Evolutionary conservation across 495 filamentous ascomycete genomes (phyloP).

Genomic region (Filosporella fistucella): DNA sequence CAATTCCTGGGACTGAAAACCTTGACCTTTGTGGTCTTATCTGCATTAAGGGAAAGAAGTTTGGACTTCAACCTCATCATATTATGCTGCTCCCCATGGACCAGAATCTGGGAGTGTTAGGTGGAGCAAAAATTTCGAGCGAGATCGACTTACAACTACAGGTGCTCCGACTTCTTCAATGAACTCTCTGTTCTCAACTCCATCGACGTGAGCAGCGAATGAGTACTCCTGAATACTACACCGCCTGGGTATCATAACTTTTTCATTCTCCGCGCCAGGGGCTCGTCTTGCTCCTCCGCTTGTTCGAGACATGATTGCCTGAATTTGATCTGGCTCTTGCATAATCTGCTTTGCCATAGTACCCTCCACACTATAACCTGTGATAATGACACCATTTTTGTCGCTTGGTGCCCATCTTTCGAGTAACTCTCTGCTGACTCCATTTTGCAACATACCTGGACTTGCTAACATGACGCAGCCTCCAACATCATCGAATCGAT

Average conservation of each 20-base stretch:
- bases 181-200: slow-evolving; percentile 90
- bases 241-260: slow-evolving; percentile 85
- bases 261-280: slow-evolving; percentile 57
- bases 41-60: slow-evolving; percentile 81
- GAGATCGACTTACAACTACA: slow-evolving; percentile 68
- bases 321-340: slow-evolving; percentile 88
- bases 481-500: slow-evolving; percentile 93
- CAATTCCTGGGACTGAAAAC: slow-evolving; percentile 91
- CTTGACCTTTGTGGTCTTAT: slow-evolving; percentile 75
- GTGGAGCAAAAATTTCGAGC: background rate
- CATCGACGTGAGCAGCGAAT: slow-evolving; percentile 96
- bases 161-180: slow-evolving; percentile 88
- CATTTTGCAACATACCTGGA: slow-evolving; percentile 96
- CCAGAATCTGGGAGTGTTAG: slow-evolving; percentile 62
- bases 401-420: slow-evolving; percentile 95
- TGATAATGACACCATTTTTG: slow-evolving; percentile 94
- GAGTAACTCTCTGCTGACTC: slow-evolving; percentile 84
- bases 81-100: slow-evolving; percentile 94
- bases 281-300: slow-evolving; percentile 47
- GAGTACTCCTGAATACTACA: slow-evolving; percentile 90
- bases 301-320: slow-evolving; percentile 79
- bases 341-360: slow-evolving; percentile 96
- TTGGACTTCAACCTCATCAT: slow-evolving; percentile 97
- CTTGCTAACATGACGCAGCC: slow-evolving; percentile 95
- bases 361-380: slow-evolving; percentile 95